A percentile compares a stretch with the other conserved stretches of the same genome.
phyloP scores from a whole-genome alignment of 805 yeast genomes.

The Wickerhamiella musiphila region DNA sequence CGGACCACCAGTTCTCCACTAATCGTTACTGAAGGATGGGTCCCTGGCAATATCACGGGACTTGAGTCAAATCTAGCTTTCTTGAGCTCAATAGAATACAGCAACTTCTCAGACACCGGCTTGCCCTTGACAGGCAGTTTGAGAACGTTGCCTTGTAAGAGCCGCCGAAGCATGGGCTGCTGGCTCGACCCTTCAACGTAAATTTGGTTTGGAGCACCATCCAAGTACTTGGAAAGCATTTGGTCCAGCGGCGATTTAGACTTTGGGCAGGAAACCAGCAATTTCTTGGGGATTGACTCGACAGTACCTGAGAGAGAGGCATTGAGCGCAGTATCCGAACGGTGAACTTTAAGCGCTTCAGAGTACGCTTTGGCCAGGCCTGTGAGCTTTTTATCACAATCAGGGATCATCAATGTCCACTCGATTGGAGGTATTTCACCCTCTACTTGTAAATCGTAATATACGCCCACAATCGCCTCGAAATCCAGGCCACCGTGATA shows the following conservation, averaged over 20 bases:
- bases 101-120: conserved; percentile 14
- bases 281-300: conserved; percentile 10
- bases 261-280: conserved; percentile 14
- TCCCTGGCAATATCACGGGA: neutral
- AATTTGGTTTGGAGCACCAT: conserved; percentile 13
- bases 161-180: conserved; percentile 9
- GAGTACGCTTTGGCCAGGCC: conserved; percentile 11
- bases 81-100: conserved; percentile 15
- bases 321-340: conserved; percentile 2
- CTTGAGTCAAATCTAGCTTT: conserved; percentile 13
- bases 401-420: conserved; percentile 18
- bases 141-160: conserved; percentile 6
- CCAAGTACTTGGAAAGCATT: conserved; percentile 14
- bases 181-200: conserved; percentile 11
- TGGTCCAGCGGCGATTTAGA: conserved; percentile 17
- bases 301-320: conserved; percentile 10
- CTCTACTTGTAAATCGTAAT: conserved; percentile 1
- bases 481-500: neutral
- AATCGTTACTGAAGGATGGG: conserved; percentile 5
- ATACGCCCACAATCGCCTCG: neutral
- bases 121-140: conserved; percentile 14
- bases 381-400: conserved; percentile 12
- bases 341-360: conserved; percentile 3
- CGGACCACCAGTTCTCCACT: conserved; percentile 16
- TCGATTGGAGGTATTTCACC: conserved; percentile 16